These are phyloP conservation scores for cucumber (Cucumis sativus) DNA, from an alignment of 306 rosid species.

Conservation along the genomic window DNA sequence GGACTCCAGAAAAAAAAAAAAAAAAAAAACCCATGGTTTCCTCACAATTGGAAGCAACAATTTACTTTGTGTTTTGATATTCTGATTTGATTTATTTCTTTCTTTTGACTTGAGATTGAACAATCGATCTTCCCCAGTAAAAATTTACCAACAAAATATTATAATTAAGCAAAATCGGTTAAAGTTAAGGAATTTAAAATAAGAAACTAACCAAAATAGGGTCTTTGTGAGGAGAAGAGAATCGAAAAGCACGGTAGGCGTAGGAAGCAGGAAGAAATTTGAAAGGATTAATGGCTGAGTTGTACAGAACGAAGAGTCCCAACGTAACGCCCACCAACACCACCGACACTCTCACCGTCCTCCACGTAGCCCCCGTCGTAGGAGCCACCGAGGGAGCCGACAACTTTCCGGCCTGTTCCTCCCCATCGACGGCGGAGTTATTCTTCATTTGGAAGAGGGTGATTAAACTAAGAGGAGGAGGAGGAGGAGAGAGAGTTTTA, in stretches of 20 bases:
- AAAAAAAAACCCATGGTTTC: too few species aligned
- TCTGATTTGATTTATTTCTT: too few species aligned
- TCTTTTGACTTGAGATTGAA: too few species aligned
- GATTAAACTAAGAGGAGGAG: background rate
- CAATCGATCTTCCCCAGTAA: too few species aligned
- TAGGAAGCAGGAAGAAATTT: background rate
- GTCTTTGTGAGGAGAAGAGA: background rate
- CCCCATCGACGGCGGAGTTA: background rate
- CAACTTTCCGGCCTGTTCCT: background rate
- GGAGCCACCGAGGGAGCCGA: background rate
- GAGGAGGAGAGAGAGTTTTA: background rate
- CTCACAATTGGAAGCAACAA: too few species aligned
- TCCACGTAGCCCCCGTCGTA: background rate
- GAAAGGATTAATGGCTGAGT: conserved; percentile 1
- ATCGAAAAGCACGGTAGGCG: background rate
- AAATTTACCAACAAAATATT: too few species aligned
- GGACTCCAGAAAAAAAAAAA: too few species aligned
- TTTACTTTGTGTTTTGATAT: too few species aligned
- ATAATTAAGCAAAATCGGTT: too few species aligned
- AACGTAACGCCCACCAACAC: background rate
- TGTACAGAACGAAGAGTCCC: background rate
- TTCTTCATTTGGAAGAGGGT: background rate
- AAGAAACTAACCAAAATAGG: background rate
- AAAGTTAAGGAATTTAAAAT: too few species aligned
- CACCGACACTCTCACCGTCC: background rate